Evolutionary conservation across 495 filamentous ascomycete species (phyloP).

Genomic region (Aspergillus nidulans): DNA sequence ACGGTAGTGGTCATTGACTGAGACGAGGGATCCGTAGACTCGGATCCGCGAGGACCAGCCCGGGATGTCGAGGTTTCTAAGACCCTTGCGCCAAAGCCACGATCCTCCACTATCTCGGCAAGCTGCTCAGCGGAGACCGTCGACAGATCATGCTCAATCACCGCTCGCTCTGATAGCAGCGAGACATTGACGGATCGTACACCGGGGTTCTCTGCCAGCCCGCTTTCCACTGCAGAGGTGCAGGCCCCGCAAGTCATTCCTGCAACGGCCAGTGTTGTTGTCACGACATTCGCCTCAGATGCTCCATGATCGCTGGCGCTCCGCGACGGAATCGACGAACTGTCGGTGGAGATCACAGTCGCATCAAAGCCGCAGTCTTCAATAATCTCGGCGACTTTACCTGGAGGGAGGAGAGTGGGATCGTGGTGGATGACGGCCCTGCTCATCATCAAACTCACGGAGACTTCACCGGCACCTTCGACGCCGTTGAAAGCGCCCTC

Average conservation of each 20-base stretch:
- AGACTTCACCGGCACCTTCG: conserved; percentile 75
- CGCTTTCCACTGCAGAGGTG: conserved; percentile 82
- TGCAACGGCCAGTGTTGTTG: conserved; percentile 83
- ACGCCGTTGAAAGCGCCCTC: conserved; percentile 79
- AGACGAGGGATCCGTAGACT: conserved; percentile 35
- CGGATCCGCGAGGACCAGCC: conserved; percentile 12
- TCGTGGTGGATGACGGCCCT: conserved; percentile 89
- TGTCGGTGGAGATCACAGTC: conserved; percentile 79
- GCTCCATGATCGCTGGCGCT: conserved; percentile 21
- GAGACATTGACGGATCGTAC: conserved; percentile 84
- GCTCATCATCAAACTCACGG: conserved; percentile 88
- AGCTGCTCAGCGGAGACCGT: conserved; percentile 64
- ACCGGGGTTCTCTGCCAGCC: conserved; percentile 67
- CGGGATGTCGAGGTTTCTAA: conserved; percentile 43
- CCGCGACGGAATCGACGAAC: conserved; percentile 42
- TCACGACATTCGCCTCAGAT: conserved; percentile 40
- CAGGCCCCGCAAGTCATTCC: conserved; percentile 98
- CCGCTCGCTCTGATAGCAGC: conserved; percentile 62
- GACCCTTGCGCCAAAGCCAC: conserved; percentile 86
- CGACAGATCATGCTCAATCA: conserved; percentile 72
- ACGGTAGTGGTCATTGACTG: conserved; percentile 68
- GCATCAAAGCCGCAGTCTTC: conserved; percentile 94
- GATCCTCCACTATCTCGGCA: conserved; percentile 84
- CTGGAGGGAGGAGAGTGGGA: conserved; percentile 65
- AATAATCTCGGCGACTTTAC: conserved; percentile 75